phyloP scores from a whole-genome alignment of 1,284 basidiomycete species.

The Retiboletus flavoniger region DNA sequence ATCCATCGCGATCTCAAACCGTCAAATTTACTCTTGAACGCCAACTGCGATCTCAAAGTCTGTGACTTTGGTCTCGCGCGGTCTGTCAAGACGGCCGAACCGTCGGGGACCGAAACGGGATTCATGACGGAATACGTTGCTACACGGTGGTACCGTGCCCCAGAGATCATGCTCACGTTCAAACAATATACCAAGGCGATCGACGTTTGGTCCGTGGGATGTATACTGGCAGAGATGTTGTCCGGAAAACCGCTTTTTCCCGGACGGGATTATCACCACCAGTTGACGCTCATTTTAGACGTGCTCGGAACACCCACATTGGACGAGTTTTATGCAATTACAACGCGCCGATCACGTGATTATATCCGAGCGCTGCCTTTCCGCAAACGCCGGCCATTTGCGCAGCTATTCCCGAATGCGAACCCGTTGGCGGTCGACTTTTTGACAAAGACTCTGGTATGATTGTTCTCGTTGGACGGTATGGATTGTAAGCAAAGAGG shows the following conservation, averaged over 20 bases:
- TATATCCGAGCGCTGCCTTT: slow-evolving; percentile 90
- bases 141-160: slow-evolving; percentile 90
- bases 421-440: slow-evolving; percentile 87
- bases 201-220: slow-evolving; percentile 95
- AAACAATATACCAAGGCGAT: slow-evolving; percentile 96
- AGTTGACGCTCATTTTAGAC: slow-evolving; percentile 87
- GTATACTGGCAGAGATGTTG: slow-evolving; percentile 97
- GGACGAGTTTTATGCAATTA: slow-evolving; percentile 91
- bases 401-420: slow-evolving; percentile 83
- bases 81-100: slow-evolving; percentile 82
- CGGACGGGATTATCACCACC: slow-evolving; percentile 95
- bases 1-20: slow-evolving; percentile 96
- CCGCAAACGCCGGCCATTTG: slow-evolving; percentile 79
- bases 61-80: slow-evolving; percentile 92
- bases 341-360: slow-evolving; percentile 80
- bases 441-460: slow-evolving; percentile 82
- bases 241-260: slow-evolving; percentile 93
- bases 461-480: slow-evolving; percentile 30
- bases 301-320: slow-evolving; percentile 91
- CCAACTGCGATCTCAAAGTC: slow-evolving; percentile 95
- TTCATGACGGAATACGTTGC: slow-evolving; percentile 98
- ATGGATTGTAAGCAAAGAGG: neutral
- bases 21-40: slow-evolving; percentile 92
- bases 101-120: slow-evolving; percentile 78
- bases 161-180: slow-evolving; percentile 96